These are phyloP conservation scores for Striga asiatica DNA, from an alignment of 257 asterid genomes.

Conservation along the genomic window DNA sequence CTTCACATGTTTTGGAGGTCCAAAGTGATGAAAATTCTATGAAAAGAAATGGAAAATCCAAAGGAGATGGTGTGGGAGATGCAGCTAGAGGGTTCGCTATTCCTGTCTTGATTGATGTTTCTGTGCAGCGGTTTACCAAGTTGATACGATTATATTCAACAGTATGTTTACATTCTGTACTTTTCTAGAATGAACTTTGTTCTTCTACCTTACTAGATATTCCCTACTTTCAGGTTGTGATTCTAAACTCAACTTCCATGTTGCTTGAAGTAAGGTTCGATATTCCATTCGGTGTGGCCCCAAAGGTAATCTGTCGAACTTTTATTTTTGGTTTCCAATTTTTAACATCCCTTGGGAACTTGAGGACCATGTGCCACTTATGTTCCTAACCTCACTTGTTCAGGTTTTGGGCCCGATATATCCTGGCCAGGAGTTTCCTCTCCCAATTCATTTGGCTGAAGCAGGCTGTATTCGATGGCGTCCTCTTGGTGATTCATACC, in stretches of 20 bases:
- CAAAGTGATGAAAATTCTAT: conserved; percentile 25
- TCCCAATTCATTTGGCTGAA: conserved; percentile 94
- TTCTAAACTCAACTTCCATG: conserved; percentile 66
- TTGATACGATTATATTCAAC: conserved; percentile 80
- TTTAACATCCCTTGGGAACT: conserved; percentile 13
- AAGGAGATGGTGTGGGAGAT: conserved; percentile 32
- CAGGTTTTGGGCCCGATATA: conserved; percentile 87
- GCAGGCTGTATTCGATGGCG: conserved; percentile 90
- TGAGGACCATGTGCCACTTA: not conserved
- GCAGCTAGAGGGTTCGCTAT: conserved; percentile 49
- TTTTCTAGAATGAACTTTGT: conserved; percentile 1
- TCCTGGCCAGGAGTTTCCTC: conserved; percentile 94
- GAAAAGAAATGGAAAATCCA: conserved; percentile 27
- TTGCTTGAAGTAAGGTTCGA: conserved; percentile 87
- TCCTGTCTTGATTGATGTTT: conserved; percentile 95
- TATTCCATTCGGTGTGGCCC: conserved; percentile 90
- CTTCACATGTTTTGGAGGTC: conserved; percentile 43
- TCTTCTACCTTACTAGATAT: conserved; percentile 18
- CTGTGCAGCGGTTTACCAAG: conserved; percentile 72
- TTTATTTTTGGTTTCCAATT: not conserved
- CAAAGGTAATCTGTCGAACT: conserved; percentile 49
- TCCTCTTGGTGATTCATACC: conserved; percentile 73
- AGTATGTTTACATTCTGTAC: conserved; percentile 34
- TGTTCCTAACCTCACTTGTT: conserved; percentile 19
- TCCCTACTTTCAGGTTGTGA: conserved; percentile 61